Percentiles rank a stretch among this genome's conserved stretches.
phyloP scores from a whole-genome alignment of 192 early-diverging fungal species.

The Dissophora globulifera region DNA sequence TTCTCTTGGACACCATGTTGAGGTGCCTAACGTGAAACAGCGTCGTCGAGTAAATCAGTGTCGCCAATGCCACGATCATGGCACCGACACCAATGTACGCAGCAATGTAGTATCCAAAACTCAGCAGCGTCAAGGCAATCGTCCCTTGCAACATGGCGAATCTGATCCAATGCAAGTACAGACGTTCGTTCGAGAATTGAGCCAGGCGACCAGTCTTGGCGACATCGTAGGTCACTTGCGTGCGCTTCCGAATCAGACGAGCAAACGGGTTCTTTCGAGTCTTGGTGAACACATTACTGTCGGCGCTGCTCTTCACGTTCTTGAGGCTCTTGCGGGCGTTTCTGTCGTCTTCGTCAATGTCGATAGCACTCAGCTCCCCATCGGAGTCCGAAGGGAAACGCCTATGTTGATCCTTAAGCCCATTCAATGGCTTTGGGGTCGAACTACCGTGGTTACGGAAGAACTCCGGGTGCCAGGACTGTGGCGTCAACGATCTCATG shows the following conservation, averaged over 20 bases:
- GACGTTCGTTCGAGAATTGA: slow-evolving; percentile 51
- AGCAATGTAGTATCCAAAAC: slow-evolving; percentile 20
- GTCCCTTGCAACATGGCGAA: slow-evolving; percentile 36
- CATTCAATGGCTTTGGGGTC: slow-evolving; percentile 8
- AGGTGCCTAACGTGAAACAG: slow-evolving; percentile 39
- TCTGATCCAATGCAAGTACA: slow-evolving; percentile 48
- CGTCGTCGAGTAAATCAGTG: slow-evolving; percentile 29
- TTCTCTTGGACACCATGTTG: slow-evolving; percentile 34
- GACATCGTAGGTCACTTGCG: slow-evolving; percentile 9
- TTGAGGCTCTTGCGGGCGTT: too few species aligned
- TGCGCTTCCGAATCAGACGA: slow-evolving; percentile 8
- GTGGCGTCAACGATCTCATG: slow-evolving; percentile 24
- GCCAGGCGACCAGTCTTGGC: slow-evolving; percentile 23
- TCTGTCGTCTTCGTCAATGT: slow-evolving; percentile 3
- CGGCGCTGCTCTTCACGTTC: background rate
- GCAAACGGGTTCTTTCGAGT: slow-evolving; percentile 29
- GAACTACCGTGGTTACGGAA: background rate
- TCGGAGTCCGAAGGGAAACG: background rate
- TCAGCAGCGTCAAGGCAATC: slow-evolving; percentile 34
- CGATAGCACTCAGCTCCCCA: slow-evolving; percentile 4
- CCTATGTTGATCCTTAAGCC: slow-evolving; percentile 9
- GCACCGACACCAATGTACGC: slow-evolving; percentile 27
- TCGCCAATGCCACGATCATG: slow-evolving; percentile 22
- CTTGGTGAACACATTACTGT: slow-evolving; percentile 4
- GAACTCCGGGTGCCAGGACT: slow-evolving; percentile 46